Evolutionary conservation across 1,139 yeast genomes (phyloP), one percentile per base, ranked within the genome.

Genomic region (Pichia sp.): DNA sequence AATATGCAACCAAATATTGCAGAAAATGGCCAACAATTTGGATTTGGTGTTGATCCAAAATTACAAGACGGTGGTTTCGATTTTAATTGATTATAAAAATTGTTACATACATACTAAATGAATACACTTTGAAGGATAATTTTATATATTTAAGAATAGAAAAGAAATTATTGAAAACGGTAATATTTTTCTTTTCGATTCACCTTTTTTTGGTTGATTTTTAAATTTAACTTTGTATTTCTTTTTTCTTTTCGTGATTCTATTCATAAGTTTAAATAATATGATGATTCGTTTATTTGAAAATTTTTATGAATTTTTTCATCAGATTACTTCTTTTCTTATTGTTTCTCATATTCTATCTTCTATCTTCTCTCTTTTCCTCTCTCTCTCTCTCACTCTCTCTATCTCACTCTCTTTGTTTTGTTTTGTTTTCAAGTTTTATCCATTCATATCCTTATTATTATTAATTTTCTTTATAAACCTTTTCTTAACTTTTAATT

Each of bases 1-100:
- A 87, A 82, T 46, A 71, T 90, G 63, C 92, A 86, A 52, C 96
- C 97, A 35, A 82, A 81, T 57, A 48, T 53, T 53, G 76, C 82
- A 50, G 47, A 34, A 26, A 45, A 47, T 45, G 95, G 94, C 38
- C 90, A 87, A 59, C 80, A 92, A 40, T 92, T 84, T 66, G 87
- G 92, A 4, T 92, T 92, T 65, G 96, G 96, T 51, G 78, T 86
- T 53, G 68, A 71, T 51, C 65, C 54, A 35, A 52, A 67, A 46
- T 69, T 70, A 53, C 73, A 69, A 55, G 73, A 69, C 53, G 66
- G 64, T 39, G 76, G 74, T 55, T 76, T 75, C 61, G 70, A 74
- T 53, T 77, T 77, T 43, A 62, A 60, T 54, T 73, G 63, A 46
- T 26, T 12, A 34, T 27, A 28, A 12, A 3, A 30, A n/a, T 41